A percentile compares a stretch with the other conserved stretches of the same genome.
These are phyloP conservation scores for Capsicum rhomboideum DNA, from an alignment of 257 asterid genomes.

Conservation along the genomic window DNA sequence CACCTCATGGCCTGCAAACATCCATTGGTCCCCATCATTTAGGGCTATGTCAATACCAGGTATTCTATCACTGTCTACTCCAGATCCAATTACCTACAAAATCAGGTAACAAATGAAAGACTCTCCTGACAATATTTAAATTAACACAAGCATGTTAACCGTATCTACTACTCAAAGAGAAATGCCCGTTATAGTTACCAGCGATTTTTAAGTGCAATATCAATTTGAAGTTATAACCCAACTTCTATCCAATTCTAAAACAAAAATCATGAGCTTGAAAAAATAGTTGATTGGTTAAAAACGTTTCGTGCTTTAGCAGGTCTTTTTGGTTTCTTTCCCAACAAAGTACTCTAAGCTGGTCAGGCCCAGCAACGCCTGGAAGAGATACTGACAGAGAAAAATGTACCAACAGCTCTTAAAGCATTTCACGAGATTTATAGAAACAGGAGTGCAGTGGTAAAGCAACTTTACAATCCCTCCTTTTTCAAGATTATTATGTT, in stretches of 20 bases:
- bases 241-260: not conserved
- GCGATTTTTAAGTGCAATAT: not conserved
- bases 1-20: constrained; percentile 98
- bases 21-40: constrained; percentile 91
- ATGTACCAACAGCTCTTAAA: not conserved
- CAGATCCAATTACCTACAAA: constrained; percentile 81
- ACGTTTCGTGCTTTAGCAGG: not conserved
- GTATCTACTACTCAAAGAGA: not conserved
- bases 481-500: not conserved
- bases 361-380: not conserved
- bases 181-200: not conserved
- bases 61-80: constrained; percentile 72
- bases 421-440: not conserved
- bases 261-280: not conserved
- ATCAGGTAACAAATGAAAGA: not conserved
- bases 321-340: not conserved
- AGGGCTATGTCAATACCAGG: constrained; percentile 92
- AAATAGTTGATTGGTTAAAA: not conserved
- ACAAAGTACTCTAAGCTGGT: not conserved
- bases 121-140: not conserved
- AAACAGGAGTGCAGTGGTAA: not conserved
- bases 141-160: not conserved
- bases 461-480: not conserved
- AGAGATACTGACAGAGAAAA: not conserved
- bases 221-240: not conserved